Percentiles rank a stretch among this genome's conserved stretches.
These are phyloP conservation scores for Coemansia sp. DNA, from an alignment of 192 early-diverging fungal genomes.

Conservation along the genomic window DNA sequence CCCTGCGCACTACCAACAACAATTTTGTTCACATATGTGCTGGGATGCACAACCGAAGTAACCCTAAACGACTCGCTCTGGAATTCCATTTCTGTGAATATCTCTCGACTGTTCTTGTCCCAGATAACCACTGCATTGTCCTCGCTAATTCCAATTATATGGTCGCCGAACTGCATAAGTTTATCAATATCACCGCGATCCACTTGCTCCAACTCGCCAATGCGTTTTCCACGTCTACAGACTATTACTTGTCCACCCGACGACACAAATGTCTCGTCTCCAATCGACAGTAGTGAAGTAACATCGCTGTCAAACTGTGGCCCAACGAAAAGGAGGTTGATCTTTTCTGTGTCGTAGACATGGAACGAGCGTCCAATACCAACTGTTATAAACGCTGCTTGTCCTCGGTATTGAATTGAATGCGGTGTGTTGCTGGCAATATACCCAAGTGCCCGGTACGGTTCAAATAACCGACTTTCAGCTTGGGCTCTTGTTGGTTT, in stretches of 20 bases:
- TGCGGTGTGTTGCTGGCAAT: conserved; percentile 80
- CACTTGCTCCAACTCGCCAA: conserved; percentile 19
- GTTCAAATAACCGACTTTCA: conserved; percentile 67
- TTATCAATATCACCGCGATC: conserved; percentile 56
- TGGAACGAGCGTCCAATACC: conserved; percentile 88
- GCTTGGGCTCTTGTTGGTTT: background rate
- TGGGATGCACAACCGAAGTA: conserved; percentile 83
- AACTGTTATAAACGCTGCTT: conserved; percentile 79
- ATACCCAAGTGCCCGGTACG: conserved; percentile 91
- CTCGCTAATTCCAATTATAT: conserved; percentile 73
- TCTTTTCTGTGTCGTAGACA: conserved; percentile 79
- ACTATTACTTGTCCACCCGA: conserved; percentile 60
- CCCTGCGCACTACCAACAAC: conserved; percentile 84
- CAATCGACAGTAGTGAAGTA: conserved; percentile 65
- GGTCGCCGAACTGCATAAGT: conserved; percentile 73
- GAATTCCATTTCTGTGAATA: conserved; percentile 75
- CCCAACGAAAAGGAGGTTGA: conserved; percentile 78
- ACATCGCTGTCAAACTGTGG: conserved; percentile 67
- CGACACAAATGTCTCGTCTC: conserved; percentile 75
- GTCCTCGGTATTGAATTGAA: conserved; percentile 73
- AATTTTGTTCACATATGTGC: conserved; percentile 97
- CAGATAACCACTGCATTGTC: conserved; percentile 80
- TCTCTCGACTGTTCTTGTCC: conserved; percentile 68
- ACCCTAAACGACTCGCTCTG: conserved; percentile 64
- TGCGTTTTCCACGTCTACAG: conserved; percentile 60